Evolutionary conservation across 768 basidiomycete genomes (phyloP).

Genomic region (Trametes sanguinea): DNA sequence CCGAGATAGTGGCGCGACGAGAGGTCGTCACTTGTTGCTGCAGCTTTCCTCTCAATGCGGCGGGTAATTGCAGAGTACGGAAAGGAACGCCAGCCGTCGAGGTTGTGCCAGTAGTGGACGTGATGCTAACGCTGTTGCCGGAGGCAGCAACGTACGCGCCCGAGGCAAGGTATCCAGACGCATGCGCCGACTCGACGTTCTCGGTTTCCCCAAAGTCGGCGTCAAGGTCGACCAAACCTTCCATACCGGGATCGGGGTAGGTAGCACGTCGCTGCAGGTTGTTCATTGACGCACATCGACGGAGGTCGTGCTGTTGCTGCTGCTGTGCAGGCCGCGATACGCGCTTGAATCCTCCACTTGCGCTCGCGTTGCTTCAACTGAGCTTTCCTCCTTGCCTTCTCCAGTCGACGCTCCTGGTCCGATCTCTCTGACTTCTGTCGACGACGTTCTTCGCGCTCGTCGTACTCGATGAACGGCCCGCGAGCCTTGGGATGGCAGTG

Average conservation of each 20-base stretch:
- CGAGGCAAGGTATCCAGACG: conserved; percentile 71
- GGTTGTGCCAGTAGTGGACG: conserved; percentile 88
- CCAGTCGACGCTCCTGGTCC: conserved; percentile 41
- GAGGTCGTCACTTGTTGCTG: conserved; percentile 71
- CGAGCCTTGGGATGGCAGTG: conserved; percentile 74
- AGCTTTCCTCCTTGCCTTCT: conserved; percentile 44
- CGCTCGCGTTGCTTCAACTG: conserved; percentile 39
- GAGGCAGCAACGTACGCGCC: conserved; percentile 84
- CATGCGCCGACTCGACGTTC: conserved; percentile 54
- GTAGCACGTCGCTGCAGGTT: conserved; percentile 63
- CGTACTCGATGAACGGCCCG: conserved; percentile 75
- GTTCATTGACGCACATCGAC: conserved; percentile 75
- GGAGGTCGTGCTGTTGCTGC: conserved; percentile 52
- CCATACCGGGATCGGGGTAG: conserved; percentile 39
- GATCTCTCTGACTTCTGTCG: conserved; percentile 53
- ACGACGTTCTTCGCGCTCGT: conserved; percentile 69
- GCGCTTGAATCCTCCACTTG: conserved; percentile 20
- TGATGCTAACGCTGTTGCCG: conserved; percentile 91
- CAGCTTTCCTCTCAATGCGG: conserved; percentile 54
- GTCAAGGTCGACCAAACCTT: conserved; percentile 46
- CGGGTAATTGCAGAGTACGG: conserved; percentile 52
- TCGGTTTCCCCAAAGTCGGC: conserved; percentile 41
- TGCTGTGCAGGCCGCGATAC: conserved; percentile 35
- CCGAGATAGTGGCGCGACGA: conserved; percentile 45
- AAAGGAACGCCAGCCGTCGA: conserved; percentile 55